phyloP scores from a whole-genome alignment of 2,329 filamentous ascomycete genomes.

The Xylariaceae sp. region DNA sequence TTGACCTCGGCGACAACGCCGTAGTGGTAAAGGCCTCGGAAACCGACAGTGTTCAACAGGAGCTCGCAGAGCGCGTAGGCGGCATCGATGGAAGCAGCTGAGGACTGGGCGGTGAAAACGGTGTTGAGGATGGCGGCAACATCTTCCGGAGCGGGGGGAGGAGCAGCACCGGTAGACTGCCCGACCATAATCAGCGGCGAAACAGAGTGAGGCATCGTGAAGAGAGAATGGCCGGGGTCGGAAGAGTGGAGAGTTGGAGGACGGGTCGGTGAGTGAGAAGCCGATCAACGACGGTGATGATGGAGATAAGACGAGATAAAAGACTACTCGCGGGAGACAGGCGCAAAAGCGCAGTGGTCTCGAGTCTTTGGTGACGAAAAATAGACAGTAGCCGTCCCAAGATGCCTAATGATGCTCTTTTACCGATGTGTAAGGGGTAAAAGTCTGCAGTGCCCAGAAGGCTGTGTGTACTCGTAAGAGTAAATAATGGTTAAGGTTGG shows the following conservation, averaged over 20 bases:
- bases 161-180: constrained; percentile 39
- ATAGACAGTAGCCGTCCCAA: constrained; percentile 17
- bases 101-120: constrained; percentile 64
- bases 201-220: constrained; percentile 45
- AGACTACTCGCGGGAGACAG: constrained; percentile 6
- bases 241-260: constrained; percentile 3
- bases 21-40: constrained; percentile 48
- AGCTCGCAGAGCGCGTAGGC: constrained; percentile 57
- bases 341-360: constrained; percentile 16
- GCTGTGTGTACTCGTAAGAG: neutral
- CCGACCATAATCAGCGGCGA: constrained; percentile 46
- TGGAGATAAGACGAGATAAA: constrained; percentile 1
- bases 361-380: constrained; percentile 16
- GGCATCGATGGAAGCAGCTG: constrained; percentile 62
- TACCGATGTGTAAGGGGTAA: constrained; percentile 1
- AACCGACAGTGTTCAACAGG: constrained; percentile 50
- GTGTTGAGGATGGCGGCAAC: constrained; percentile 59
- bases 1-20: constrained; percentile 52
- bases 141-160: constrained; percentile 61
- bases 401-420: constrained; percentile 14
- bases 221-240: constrained; percentile 1
- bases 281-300: neutral
- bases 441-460: constrained; percentile 2
- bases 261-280: constrained; percentile 1
- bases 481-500: neutral